Conservation (phyloP, 140 eudicot genomes). For the Ambrosia hybrid region DNA sequence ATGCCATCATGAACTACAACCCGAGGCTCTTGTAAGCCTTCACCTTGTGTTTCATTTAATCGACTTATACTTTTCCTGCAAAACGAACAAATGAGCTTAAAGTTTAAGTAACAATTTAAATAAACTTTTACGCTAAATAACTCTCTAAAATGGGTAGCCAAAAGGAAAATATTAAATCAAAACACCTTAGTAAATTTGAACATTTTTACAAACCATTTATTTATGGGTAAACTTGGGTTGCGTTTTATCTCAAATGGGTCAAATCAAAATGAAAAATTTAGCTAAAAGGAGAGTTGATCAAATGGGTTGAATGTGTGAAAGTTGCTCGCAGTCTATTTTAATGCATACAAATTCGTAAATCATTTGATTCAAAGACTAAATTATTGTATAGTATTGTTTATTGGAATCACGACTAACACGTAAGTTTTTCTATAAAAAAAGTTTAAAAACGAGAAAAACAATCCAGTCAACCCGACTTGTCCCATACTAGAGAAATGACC, state of each 20-base stretch:
- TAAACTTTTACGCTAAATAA: background rate
- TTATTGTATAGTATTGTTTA: too few species aligned
- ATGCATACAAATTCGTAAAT: background rate
- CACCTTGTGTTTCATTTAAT: constrained; percentile 37
- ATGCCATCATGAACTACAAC: constrained; percentile 40
- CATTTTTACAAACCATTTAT: background rate
- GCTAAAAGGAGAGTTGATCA: background rate
- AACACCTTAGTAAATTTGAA: background rate
- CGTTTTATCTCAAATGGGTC: background rate
- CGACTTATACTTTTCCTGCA: constrained; percentile 51
- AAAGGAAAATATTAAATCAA: too few species aligned
- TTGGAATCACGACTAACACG: too few species aligned
- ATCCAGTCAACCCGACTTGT: too few species aligned
- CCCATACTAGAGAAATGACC: too few species aligned
- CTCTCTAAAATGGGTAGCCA: background rate
- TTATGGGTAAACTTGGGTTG: background rate
- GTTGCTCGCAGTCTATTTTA: background rate
- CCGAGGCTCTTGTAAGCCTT: constrained; percentile 44
- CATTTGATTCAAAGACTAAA: background rate
- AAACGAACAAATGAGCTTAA: constrained; percentile 10
- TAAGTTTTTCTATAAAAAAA: too few species aligned
- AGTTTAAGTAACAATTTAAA: background rate
- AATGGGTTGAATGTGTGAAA: background rate
- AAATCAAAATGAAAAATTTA: background rate
- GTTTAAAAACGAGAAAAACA: too few species aligned